Conservation (phyloP, 768 basidiomycete genomes). For the Tephrocybe sp. region DNA sequence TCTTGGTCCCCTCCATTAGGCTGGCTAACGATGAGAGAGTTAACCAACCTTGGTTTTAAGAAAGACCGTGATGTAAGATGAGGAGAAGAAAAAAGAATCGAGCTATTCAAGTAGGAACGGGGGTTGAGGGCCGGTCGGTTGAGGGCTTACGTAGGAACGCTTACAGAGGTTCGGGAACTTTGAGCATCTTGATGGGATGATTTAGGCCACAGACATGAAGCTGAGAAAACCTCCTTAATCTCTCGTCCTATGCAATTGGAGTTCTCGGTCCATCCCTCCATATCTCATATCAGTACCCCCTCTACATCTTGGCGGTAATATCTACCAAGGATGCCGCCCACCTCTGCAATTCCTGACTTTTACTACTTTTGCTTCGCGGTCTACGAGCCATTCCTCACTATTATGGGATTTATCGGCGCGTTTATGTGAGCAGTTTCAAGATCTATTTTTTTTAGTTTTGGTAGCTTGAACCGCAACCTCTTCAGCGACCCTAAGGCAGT, state of each 20-base stretch:
- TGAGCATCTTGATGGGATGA: slow-evolving; percentile 2
- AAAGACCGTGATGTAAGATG: slow-evolving; percentile 40
- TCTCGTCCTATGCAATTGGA: slow-evolving; percentile 18
- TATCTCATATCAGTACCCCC: background rate
- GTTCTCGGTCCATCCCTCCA: slow-evolving; percentile 4
- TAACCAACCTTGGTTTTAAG: slow-evolving; percentile 70
- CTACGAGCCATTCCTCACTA: slow-evolving; percentile 71
- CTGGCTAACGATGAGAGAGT: slow-evolving; percentile 41
- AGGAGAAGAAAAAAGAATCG: slow-evolving; percentile 13
- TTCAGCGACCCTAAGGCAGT: slow-evolving; percentile 63
- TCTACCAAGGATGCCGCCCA: slow-evolving; percentile 35
- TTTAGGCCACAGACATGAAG: slow-evolving; percentile 16
- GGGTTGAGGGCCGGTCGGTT: slow-evolving; percentile 37
- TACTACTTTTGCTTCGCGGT: slow-evolving; percentile 76
- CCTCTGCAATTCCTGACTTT: slow-evolving; percentile 67
- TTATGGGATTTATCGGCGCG: slow-evolving; percentile 66
- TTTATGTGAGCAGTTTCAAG: slow-evolving; percentile 36
- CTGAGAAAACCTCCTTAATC: slow-evolving; percentile 20
- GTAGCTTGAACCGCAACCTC: slow-evolving; percentile 11
- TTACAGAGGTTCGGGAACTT: slow-evolving; percentile 14
- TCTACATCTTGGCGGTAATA: slow-evolving; percentile 10
- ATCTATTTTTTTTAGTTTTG: background rate
- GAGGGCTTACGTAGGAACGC: slow-evolving; percentile 13
- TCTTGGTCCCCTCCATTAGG: slow-evolving; percentile 87
- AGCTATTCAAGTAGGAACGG: slow-evolving; percentile 25